phyloP scores from a whole-genome alignment of 2,329 filamentous ascomycete species.

The Calonectria leucothoes region DNA sequence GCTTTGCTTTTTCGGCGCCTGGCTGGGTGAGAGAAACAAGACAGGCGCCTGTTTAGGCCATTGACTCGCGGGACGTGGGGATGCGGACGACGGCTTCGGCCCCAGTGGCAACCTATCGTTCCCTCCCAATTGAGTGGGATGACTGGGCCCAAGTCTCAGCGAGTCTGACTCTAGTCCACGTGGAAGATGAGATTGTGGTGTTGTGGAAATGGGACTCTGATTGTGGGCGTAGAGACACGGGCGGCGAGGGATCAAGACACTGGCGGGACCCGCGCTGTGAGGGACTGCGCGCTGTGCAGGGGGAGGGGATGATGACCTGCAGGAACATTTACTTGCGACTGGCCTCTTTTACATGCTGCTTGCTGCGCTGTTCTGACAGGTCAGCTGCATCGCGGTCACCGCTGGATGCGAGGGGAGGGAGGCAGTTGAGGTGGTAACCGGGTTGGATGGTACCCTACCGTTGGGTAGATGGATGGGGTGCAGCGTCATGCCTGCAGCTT shows the following conservation, averaged over 20 bases:
- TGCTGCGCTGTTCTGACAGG: neutral
- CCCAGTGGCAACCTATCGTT: slow-evolving; percentile 17
- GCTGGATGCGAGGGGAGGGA: slow-evolving; percentile 10
- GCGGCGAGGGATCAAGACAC: slow-evolving; percentile 22
- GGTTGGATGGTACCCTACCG: slow-evolving; percentile 9
- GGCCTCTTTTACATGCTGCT: neutral
- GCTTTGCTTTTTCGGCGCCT: slow-evolving; percentile 7
- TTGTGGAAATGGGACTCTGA: slow-evolving; percentile 20
- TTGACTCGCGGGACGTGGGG: slow-evolving; percentile 17
- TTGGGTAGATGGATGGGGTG: slow-evolving; percentile 1
- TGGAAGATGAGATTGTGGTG: slow-evolving; percentile 32
- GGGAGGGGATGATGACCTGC: slow-evolving; percentile 11
- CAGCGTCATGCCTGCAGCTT: neutral
- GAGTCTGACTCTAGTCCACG: slow-evolving; percentile 35
- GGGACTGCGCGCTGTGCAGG: neutral
- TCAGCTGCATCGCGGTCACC: slow-evolving; percentile 10
- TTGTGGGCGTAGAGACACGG: neutral
- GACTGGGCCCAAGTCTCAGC: slow-evolving; percentile 33
- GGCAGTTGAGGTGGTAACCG: slow-evolving; percentile 5
- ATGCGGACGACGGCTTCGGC: slow-evolving; percentile 4
- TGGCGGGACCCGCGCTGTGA: slow-evolving; percentile 25
- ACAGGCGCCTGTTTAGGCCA: neutral
- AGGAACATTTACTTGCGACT: slow-evolving; percentile 2
- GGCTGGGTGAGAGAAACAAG: neutral
- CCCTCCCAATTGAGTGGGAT: slow-evolving; percentile 2